These are phyloP conservation scores for Backusella morwellensis DNA, from an alignment of 192 early-diverging fungal species.

Conservation along the genomic window DNA sequence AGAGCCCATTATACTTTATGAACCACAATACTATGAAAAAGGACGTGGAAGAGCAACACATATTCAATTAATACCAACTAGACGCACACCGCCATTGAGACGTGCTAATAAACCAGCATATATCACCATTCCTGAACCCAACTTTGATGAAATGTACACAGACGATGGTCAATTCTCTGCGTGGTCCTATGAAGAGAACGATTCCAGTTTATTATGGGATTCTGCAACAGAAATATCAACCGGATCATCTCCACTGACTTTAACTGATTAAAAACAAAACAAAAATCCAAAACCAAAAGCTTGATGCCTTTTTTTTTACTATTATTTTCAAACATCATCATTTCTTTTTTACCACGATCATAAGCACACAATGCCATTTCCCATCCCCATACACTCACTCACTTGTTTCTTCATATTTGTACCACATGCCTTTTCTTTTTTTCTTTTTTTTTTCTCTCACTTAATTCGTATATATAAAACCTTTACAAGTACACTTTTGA, in stretches of 20 bases:
- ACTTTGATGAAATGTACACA: neutral
- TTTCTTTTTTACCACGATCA: neutral
- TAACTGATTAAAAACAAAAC: neutral
- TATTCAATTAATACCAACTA: constrained; percentile 13
- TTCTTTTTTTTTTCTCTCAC: neutral
- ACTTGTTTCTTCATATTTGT: neutral
- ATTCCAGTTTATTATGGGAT: neutral
- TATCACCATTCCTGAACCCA: constrained; percentile 17
- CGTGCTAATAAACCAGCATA: constrained; percentile 16
- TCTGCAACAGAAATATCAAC: neutral
- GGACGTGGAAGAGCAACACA: constrained; percentile 13
- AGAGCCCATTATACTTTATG: constrained; percentile 25
- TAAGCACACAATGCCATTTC: neutral
- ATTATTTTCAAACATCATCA: neutral
- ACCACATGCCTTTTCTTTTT: neutral
- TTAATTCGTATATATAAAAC: neutral
- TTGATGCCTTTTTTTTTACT: neutral
- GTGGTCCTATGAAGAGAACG: constrained; percentile 10
- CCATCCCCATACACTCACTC: neutral
- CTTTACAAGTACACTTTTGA: neutral
- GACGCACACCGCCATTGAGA: constrained; percentile 11
- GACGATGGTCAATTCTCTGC: neutral
- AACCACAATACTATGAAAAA: constrained; percentile 14
- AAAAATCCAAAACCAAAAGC: neutral
- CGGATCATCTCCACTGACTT: neutral